phyloP scores from a whole-genome alignment of 2,329 filamentous ascomycete genomes.

The Aspergillus sp. region DNA sequence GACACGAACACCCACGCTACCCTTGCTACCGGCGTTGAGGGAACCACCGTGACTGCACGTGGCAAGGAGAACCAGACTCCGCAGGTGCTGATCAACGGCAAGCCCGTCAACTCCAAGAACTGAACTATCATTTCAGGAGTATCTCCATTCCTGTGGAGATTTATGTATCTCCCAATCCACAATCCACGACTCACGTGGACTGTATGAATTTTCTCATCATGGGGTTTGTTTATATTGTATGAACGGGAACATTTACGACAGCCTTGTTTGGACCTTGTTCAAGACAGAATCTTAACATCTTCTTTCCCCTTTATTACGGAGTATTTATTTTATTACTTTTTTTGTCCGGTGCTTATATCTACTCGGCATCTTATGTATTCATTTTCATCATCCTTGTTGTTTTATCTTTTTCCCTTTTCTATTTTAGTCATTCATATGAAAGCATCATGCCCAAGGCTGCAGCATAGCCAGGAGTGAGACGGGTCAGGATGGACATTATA shows the following conservation, averaged over 20 bases:
- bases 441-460: neutral
- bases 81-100: constrained; percentile 43
- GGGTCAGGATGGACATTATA: no score
- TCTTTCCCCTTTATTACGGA: neutral
- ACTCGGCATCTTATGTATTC: neutral
- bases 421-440: neutral
- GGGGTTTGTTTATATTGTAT: constrained; percentile 4
- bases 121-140: neutral
- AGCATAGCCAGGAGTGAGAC: neutral
- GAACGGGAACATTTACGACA: constrained; percentile 2
- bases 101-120: constrained; percentile 29
- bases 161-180: neutral
- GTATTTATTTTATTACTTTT: neutral
- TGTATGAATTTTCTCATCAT: neutral
- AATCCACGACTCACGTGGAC: neutral
- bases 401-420: neutral
- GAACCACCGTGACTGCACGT: constrained; percentile 24
- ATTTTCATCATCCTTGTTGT: neutral
- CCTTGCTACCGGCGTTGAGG: constrained; percentile 31
- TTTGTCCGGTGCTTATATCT: constrained; percentile 1
- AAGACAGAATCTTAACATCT: neutral
- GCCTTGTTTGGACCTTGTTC: neutral
- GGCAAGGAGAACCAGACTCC: constrained; percentile 37
- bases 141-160: neutral
- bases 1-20: constrained; percentile 26